Conservation (phyloP, 2,329 filamentous ascomycete genomes). For the Lasiodiplodia gonubiensis region DNA sequence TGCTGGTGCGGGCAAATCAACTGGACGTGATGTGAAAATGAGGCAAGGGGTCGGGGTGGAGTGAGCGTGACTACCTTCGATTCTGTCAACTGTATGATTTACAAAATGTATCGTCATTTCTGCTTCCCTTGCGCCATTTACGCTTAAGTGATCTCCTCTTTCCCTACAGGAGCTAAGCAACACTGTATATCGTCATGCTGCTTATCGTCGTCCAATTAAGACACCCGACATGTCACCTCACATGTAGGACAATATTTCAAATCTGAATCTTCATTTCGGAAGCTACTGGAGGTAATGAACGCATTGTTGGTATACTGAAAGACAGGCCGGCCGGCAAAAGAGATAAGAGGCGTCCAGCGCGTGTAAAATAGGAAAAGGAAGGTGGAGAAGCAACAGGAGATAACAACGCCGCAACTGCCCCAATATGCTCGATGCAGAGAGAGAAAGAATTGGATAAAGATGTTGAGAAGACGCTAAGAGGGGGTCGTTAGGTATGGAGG, state of each 20-base stretch:
- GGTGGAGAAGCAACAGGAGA: not conserved
- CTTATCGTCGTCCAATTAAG: not conserved
- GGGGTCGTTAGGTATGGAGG: too few species aligned
- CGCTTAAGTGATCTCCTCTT: too few species aligned
- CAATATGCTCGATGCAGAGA: not conserved
- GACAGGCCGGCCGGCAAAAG: not conserved
- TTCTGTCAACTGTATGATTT: conserved; percentile 8
- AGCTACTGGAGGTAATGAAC: not conserved
- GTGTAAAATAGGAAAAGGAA: not conserved
- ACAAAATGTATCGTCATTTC: not conserved
- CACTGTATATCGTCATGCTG: not conserved
- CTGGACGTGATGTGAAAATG: conserved; percentile 4
- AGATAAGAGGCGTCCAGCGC: not conserved
- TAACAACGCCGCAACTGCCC: not conserved
- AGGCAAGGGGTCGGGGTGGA: not conserved
- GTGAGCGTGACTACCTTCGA: not conserved
- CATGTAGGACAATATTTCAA: not conserved
- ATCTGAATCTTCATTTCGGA: not conserved
- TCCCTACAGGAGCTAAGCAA: not conserved
- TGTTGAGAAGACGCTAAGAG: not conserved
- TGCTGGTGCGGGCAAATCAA: conserved; percentile 46
- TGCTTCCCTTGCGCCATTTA: not conserved
- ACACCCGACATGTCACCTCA: not conserved
- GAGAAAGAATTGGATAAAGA: not conserved
- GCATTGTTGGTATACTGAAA: not conserved